Conservation (phyloP, 352 stramenopile genomes). For the Pythium dissotocum region DNA sequence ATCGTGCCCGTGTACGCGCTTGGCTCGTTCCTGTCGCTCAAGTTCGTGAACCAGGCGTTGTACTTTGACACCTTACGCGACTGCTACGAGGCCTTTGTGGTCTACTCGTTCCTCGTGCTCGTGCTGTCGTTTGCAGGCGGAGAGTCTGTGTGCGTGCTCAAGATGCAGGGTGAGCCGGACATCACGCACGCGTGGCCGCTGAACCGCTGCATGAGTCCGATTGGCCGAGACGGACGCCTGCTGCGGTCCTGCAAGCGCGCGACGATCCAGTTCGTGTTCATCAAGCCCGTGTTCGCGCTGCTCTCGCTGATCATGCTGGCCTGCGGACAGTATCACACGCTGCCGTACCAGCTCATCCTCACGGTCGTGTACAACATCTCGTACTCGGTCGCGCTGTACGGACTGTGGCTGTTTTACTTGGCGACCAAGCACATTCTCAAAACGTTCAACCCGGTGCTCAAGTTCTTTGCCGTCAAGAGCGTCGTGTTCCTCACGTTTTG, state of each 20-base stretch:
- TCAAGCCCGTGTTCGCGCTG: constrained; percentile 89
- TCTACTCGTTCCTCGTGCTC: constrained; percentile 91
- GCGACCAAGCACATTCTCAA: constrained; percentile 86
- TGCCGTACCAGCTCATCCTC: constrained; percentile 79
- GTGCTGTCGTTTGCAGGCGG: constrained; percentile 89
- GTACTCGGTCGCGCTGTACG: constrained; percentile 91
- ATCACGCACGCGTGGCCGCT: constrained; percentile 84
- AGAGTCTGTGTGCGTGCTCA: constrained; percentile 86
- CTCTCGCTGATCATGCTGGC: constrained; percentile 84
- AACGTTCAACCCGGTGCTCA: constrained; percentile 87
- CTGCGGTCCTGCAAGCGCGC: constrained; percentile 89
- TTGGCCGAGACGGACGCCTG: constrained; percentile 78
- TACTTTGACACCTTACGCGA: constrained; percentile 90
- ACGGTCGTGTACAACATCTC: constrained; percentile 90
- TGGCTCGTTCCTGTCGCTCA: constrained; percentile 78
- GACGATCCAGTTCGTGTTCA: constrained; percentile 91
- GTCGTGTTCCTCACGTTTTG: constrained; percentile 94
- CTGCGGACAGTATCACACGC: constrained; percentile 73
- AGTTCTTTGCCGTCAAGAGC: constrained; percentile 92
- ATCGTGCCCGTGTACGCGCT: constrained; percentile 88
- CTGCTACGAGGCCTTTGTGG: constrained; percentile 92
- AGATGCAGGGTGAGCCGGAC: constrained; percentile 85
- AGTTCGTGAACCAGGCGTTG: constrained; percentile 76
- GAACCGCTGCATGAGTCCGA: constrained; percentile 67
- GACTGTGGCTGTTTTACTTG: constrained; percentile 90